Base-by-base conservation (phyloP, 352 stramenopile species). In the Globisporangium sylvaticum region DNA sequence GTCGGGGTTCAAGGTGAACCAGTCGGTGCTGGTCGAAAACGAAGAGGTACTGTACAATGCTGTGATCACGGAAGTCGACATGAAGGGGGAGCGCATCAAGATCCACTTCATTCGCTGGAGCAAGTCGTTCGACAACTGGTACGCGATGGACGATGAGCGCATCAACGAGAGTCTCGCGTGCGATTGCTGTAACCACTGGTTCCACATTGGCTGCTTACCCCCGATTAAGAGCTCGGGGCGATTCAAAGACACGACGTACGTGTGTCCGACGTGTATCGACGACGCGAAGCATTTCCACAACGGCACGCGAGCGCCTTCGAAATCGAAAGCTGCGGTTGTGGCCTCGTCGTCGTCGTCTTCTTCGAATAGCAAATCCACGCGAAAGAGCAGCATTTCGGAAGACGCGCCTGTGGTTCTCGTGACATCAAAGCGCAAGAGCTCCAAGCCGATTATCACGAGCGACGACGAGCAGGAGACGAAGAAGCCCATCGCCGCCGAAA, bases 81-180 rank as follows among this genome's bases (percentile, higher is more conserved):
- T 76, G 22, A 69, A 73, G 39, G 72, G 75, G 61, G 86, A 93
- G 73, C 83, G 84, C 59, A 83, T 95, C 31, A 94, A 94, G 73
- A 95, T 95, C 61, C 87, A 95, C 72, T 95, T 95, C 60, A 79
- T 89, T 46, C 78, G 84, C 8, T 95, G 87, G 85, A 91, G 80
- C 70, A 95, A 95, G 58, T 91, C 85, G 66, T 95, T 95, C 64
- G 87, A 95, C 56, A 83, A 92, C 65, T 95, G 87, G 87, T 95
- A 95, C 69, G 75, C 85, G 12, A 95, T 95, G 87, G 87, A 95
- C 67, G 87, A 95, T 70, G 87, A 95, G 64, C 85, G 84, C 65
- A 92, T 95, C 58, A 95, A 95, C 67, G 87, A 95, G 66, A 92
- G 84, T 65, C 73, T 95, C n/a, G 87, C 87, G 20, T 95, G 87